Evolutionary conservation across 257 asterid species (phyloP).

Genomic region (Przewalskia tangutica): DNA sequence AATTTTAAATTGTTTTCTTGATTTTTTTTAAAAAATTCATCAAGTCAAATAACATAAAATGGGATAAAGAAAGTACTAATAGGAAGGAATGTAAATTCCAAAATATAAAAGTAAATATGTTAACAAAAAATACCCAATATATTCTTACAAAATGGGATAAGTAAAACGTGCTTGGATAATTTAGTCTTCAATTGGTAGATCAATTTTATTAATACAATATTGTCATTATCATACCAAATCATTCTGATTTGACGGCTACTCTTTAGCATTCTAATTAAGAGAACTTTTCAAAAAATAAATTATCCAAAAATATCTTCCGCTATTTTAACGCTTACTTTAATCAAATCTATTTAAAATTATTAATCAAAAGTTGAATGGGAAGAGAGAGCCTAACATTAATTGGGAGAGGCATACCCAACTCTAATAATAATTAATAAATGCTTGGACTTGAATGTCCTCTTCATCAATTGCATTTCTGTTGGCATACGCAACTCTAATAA

Average conservation of each 20-base stretch:
- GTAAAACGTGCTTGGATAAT: neutral
- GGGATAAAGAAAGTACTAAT: neutral
- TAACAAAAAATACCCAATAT: neutral
- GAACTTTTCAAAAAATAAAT: too few species aligned
- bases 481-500: too few species aligned
- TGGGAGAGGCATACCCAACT: neutral
- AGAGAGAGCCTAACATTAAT: too few species aligned
- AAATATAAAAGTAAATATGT: neutral
- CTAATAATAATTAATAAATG: neutral
- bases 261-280: too few species aligned
- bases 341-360: too few species aligned
- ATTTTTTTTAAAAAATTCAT: too few species aligned
- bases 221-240: neutral
- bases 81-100: neutral
- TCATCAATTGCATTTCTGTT: too few species aligned
- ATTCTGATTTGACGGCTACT: neutral
- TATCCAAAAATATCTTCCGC: too few species aligned
- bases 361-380: too few species aligned
- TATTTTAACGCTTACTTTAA: too few species aligned
- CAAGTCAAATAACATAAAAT: neutral
- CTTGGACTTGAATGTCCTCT: neutral
- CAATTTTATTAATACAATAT: neutral
- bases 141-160: too few species aligned
- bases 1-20: too few species aligned
- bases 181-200: neutral